Evolutionary conservation across 176 grass and related monocot genomes (phyloP), one percentile per base, ranked within the genome.

Genomic region (Thinopyrum elongatum): DNA sequence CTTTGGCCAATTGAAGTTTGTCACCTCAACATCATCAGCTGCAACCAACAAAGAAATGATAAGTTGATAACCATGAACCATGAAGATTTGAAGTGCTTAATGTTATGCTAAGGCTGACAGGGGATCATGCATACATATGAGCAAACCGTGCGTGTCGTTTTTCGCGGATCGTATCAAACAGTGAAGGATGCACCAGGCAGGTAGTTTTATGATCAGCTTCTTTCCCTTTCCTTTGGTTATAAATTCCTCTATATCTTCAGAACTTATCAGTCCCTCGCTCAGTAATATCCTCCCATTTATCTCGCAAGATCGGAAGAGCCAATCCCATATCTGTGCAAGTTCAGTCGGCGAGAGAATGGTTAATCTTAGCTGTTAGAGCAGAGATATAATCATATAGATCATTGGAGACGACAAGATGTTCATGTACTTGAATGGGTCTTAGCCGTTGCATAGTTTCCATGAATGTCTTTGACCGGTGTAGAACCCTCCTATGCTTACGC

Each of bases 221-320:
- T 95, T 95, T 60, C 86, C 84, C 89, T 92, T 91, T 29, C 95
- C 93, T 84, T 89, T 86, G 29, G 60, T 89, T 22, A 92, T 77
- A 41, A 83, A 98, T 84, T 90, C 84, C 71, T 89, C 94, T 71
- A 94, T 91, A 27, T 98, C 95, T 76, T 74, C 84, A 26, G 83
- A 79, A 82, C 67, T 89, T 8, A 95, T 94, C 69, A 98, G 51
- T 61, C 91, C 91, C 69, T 95, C 93, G 28, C 71, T 82, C 31
- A 98, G 86, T 77, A 98, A 78, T 79, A 94, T 88, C 65, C 87
- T 95, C 73, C 93, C 95, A 65, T 95, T 98, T 66, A 95, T 70
- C 86, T 98, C 95, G 65, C 93, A 95, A 31, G 95, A 95, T 57
- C 93, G 89, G 78, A 98, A 98, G 77, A 98, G 88, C 95, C 95